These are phyloP conservation scores for Chalciporus piperatus DNA, from an alignment of 768 basidiomycete species.

Conservation along the genomic window DNA sequence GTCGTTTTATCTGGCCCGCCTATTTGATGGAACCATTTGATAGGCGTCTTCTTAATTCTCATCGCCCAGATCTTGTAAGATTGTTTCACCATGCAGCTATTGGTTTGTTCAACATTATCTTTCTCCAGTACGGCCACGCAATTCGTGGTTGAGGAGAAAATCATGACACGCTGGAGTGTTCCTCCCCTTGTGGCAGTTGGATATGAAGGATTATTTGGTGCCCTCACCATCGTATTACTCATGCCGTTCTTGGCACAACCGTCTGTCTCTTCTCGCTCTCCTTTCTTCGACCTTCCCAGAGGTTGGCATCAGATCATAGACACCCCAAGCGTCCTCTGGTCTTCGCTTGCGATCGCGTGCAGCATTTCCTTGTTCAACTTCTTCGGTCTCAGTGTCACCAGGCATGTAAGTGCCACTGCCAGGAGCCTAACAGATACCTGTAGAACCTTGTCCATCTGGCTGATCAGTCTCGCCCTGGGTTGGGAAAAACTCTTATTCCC, in stretches of 20 bases:
- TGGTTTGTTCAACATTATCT: neutral
- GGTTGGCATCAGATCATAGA: conserved; percentile 88
- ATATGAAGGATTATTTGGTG: conserved; percentile 90
- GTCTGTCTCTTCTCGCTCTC: conserved; percentile 56
- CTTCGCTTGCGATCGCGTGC: conserved; percentile 67
- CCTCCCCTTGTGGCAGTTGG: conserved; percentile 92
- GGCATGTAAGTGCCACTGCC: conserved; percentile 89
- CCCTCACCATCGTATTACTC: conserved; percentile 70
- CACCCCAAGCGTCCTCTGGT: conserved; percentile 68
- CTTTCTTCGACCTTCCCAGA: conserved; percentile 84
- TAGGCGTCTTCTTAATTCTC: conserved; percentile 87
- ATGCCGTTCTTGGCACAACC: conserved; percentile 79
- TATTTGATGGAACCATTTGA: conserved; percentile 14
- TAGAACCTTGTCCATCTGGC: conserved; percentile 94
- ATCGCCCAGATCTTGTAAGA: conserved; percentile 94
- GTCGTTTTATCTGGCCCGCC: conserved; percentile 11
- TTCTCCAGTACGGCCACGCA: conserved; percentile 75
- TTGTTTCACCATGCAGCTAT: neutral
- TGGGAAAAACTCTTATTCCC: conserved; percentile 89
- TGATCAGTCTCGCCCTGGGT: conserved; percentile 82
- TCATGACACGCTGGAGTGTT: conserved; percentile 84
- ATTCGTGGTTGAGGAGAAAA: conserved; percentile 96
- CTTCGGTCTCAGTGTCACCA: conserved; percentile 90
- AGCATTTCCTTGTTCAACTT: conserved; percentile 84
- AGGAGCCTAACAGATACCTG: conserved; percentile 92